Base-by-base conservation (phyloP, 441 rosid genomes). In the Croton laevigatus region DNA sequence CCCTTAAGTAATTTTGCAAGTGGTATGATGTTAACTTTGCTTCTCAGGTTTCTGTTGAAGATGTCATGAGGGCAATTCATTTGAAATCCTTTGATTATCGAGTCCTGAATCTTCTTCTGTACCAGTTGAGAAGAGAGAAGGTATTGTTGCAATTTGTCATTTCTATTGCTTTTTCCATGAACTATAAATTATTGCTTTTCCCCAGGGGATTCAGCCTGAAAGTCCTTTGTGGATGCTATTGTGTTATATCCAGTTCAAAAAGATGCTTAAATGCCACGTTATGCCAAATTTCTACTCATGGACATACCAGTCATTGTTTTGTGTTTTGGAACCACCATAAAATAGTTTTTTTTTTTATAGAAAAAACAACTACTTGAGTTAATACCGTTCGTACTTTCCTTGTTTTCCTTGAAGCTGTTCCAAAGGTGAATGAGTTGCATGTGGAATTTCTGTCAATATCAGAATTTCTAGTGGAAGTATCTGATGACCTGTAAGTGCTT, bases 81-180 rank as follows among this genome's bases (percentile, higher is more conserved):
- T 80, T 94, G 66, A 91, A 94, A 79, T 90, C 97, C 6, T 89
- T 90, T 75, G 97, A 92, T 82, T 91, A 89, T 82, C 85, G 94
- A 71, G 84, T 89, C 68, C 80, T 91, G 83, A 90, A 94, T 85
- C 94, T 92, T 83, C 81, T 89, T 23, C 74, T 94, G 62, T 91
- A 89, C 73, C 86, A 86, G 81, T 68, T 94, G 80, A 89, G 87
- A 80, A 86, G 87, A 81, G 87, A 80, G 84, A 79, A 81, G 94
- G 98, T 94, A 78, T 42, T 48, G 12, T 61, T 17, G 59, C n/a
- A 27, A 62, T 19, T 69, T 52, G 63, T 10, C 48, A n/a, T 66
- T 22, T 34, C 32, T 27, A 34, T 38, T 54, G n/a, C 44, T 9
- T 57, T 51, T 69, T 49, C 23, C 6, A 62, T 6, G 37, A 34